These are phyloP conservation scores for Lathyrus tuberosus DNA, from an alignment of 306 rosid genomes.

Conservation along the genomic window DNA sequence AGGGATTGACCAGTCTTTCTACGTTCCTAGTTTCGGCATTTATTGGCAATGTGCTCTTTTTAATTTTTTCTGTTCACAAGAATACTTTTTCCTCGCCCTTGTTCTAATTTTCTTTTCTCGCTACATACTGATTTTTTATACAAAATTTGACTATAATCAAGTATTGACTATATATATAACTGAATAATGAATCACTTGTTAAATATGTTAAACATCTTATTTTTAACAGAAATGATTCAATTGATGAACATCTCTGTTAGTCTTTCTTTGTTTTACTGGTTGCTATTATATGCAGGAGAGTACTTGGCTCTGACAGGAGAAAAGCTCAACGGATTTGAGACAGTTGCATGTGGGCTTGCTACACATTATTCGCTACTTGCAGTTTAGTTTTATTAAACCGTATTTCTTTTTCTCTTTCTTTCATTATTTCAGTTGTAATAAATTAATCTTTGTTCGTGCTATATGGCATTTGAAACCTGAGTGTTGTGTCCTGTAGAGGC, in stretches of 20 bases:
- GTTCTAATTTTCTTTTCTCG: background rate
- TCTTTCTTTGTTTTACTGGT: conserved; percentile 26
- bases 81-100: background rate
- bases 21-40: background rate
- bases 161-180: too few relatives aligned
- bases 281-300: conserved; percentile 66
- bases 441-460: conserved; percentile 6
- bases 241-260: background rate
- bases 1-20: conserved; percentile 8
- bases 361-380: conserved; percentile 74
- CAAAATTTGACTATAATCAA: background rate
- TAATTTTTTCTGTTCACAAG: background rate
- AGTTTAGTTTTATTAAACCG: conserved; percentile 56
- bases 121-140: background rate
- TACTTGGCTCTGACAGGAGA: conserved; percentile 87
- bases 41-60: background rate
- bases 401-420: conserved; percentile 18
- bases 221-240: too few relatives aligned
- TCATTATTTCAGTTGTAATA: conserved; percentile 9
- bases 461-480: conserved; percentile 17
- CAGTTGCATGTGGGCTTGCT: conserved; percentile 87
- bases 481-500: conserved; percentile 56
- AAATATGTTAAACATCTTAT: too few relatives aligned
- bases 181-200: background rate
- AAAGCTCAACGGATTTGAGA: conserved; percentile 78